Base-by-base conservation (phyloP, 2,329 filamentous ascomycete genomes). In the Curvularia spicifera region DNA sequence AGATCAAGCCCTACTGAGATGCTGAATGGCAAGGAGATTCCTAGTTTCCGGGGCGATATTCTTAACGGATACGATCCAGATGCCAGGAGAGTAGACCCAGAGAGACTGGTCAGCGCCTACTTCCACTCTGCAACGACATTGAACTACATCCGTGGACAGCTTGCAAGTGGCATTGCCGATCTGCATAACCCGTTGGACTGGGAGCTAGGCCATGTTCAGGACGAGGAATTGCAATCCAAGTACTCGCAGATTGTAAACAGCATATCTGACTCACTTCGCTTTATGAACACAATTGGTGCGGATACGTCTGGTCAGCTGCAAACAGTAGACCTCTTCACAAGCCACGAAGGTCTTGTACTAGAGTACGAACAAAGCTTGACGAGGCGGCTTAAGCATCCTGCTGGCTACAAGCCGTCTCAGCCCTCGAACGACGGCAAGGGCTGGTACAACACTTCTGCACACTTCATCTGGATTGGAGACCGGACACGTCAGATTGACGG, bases 391-490 rank as follows among this genome's bases (percentile, higher is more conserved):
- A 89, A 87, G 62, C 86, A 87, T 66, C 89, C 90, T 1, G 75
- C 78, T 40, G 81, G 80, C 59, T 77, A 76, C 69, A 74, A 26
- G 60, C 71, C 60, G 64, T 68, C 51, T 2, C 61, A 60, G 1
- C 49, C 59, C 7, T 74, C 71, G 1, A 59, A 70, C 5, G 76
- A 78, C 50, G 75, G 78, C 15, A 86, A 85, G 71, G 87, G 89
- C 71, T 96, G 91, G 84, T 98, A 96, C 81, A 90, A 97, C 78
- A 98, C 94, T 0, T 96, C 92, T 4, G 91, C 92, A 0, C 95
- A 99, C 76, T 98, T 99, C 81, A 85, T 99, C 76, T 99, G 95
- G 95, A 96, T 99, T 69, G 95, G 95, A 53, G 95, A 99, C 78
- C 91, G 95, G 65, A 99, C 95, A 1, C 87, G 95, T 46, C 94